Percentiles rank a stretch among this genome's conserved stretches.
These are phyloP conservation scores for Phoma sp. DNA, from an alignment of 2,329 filamentous ascomycete genomes.

Conservation along the genomic window DNA sequence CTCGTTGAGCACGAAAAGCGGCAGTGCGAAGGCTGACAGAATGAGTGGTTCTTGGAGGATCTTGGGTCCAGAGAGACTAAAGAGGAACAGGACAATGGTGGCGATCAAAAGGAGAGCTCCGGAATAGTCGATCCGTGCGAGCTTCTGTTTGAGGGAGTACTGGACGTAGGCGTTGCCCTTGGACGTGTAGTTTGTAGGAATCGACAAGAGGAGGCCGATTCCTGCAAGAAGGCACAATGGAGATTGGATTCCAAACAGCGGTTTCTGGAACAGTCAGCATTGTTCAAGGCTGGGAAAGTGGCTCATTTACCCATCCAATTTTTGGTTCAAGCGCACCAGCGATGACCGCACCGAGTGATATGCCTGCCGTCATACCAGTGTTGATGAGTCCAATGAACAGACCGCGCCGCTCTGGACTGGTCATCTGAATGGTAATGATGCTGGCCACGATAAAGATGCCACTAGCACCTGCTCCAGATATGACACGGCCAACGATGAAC, in stretches of 20 bases:
- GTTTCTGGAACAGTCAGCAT: slow-evolving; percentile 57
- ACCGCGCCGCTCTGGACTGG: slow-evolving; percentile 70
- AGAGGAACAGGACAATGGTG: slow-evolving; percentile 75
- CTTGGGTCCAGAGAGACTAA: slow-evolving; percentile 68
- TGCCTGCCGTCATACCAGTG: slow-evolving; percentile 72
- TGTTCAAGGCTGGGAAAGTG: neutral
- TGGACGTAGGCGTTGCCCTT: slow-evolving; percentile 47
- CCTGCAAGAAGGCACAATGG: slow-evolving; percentile 69
- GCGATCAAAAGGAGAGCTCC: slow-evolving; percentile 63
- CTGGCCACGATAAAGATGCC: slow-evolving; percentile 76
- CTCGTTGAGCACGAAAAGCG: slow-evolving; percentile 67
- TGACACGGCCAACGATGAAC: slow-evolving; percentile 72
- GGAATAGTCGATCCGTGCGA: slow-evolving; percentile 75
- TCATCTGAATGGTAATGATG: slow-evolving; percentile 78
- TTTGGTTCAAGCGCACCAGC: slow-evolving; percentile 68
- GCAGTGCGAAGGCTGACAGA: slow-evolving; percentile 60
- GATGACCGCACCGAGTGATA: slow-evolving; percentile 74
- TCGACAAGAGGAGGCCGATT: slow-evolving; percentile 66
- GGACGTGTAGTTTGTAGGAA: slow-evolving; percentile 58
- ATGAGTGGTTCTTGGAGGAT: slow-evolving; percentile 67
- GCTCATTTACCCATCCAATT: slow-evolving; percentile 70
- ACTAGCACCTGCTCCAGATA: slow-evolving; percentile 73
- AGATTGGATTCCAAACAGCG: slow-evolving; percentile 75
- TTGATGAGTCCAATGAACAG: slow-evolving; percentile 78
- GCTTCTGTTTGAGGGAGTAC: slow-evolving; percentile 57